Evolutionary conservation across 352 stramenopile genomes (phyloP).

Genomic region (Pythium biforme): DNA sequence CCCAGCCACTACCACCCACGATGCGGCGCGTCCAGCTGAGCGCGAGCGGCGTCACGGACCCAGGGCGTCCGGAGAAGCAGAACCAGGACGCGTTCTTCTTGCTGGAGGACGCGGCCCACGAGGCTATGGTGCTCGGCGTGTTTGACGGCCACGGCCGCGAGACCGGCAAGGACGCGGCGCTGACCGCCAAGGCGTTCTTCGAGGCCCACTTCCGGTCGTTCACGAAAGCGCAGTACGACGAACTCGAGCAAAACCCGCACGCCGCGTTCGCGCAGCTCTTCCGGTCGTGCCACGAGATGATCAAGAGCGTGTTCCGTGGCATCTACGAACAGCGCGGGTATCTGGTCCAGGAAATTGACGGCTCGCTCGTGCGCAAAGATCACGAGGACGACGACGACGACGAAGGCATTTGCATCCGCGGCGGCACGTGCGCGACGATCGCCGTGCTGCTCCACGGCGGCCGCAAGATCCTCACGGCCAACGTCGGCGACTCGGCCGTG

Average conservation of each 20-base stretch:
- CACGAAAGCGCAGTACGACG: conserved; percentile 40
- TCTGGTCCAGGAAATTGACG: conserved; percentile 56
- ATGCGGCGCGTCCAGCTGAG: conserved; percentile 22
- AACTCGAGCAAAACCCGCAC: conserved; percentile 56
- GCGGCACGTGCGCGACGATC: conserved; percentile 85
- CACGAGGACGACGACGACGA: conserved; percentile 22
- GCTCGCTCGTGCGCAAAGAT: conserved; percentile 61
- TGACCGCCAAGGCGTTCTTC: conserved; percentile 62
- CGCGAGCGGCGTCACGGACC: conserved; percentile 54
- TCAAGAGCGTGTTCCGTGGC: conserved; percentile 60
- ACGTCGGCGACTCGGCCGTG: conserved; percentile 79
- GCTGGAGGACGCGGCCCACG: conserved; percentile 36
- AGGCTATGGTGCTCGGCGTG: conserved; percentile 61
- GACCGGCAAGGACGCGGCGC: conserved; percentile 63
- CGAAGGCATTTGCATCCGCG: conserved; percentile 76
- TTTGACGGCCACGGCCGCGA: conserved; percentile 88
- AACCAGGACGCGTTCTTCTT: conserved; percentile 92
- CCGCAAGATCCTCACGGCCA: conserved; percentile 70
- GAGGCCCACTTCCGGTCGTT: conserved; percentile 56
- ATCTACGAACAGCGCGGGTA: conserved; percentile 64
- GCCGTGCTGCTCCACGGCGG: conserved; percentile 72
- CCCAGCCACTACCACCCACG: not conserved
- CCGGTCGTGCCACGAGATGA: conserved; percentile 49
- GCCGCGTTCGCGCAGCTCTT: conserved; percentile 52
- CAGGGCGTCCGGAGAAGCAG: conserved; percentile 46